Conservation (phyloP, 106 monocot species). For the Acorus gramineus region DNA sequence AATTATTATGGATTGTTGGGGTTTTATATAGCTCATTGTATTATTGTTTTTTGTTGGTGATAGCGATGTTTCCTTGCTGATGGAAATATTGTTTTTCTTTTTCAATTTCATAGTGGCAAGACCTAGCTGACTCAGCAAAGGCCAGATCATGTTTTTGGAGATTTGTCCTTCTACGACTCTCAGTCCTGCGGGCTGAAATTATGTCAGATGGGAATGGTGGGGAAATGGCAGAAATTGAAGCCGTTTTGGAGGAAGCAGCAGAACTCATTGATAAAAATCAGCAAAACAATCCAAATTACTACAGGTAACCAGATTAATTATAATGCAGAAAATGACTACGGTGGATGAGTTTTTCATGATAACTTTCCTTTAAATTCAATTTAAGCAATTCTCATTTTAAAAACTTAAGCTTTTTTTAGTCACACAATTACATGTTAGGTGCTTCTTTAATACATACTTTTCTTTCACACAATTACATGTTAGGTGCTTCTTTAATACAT, state of each 20-base stretch:
- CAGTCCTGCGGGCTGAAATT: constrained; percentile 64
- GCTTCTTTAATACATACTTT: no score
- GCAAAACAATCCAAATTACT: constrained; percentile 59
- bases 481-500: no score
- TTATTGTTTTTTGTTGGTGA: constrained; percentile 2
- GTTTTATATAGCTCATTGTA: background rate
- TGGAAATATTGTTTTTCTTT: no score
- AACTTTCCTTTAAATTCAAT: no score
- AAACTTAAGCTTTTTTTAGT: background rate
- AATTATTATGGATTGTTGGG: no score
- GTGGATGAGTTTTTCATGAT: background rate
- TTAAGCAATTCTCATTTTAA: no score
- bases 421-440: no score
- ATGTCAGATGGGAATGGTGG: constrained; percentile 31
- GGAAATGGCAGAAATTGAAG: constrained; percentile 81
- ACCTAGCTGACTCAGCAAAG: constrained; percentile 60
- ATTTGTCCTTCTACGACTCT: constrained; percentile 67
- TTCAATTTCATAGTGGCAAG: constrained; percentile 56
- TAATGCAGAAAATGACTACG: background rate
- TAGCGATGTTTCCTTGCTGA: background rate
- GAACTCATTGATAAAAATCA: constrained; percentile 70
- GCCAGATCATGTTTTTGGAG: constrained; percentile 73
- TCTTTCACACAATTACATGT: no score
- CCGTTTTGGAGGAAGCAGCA: constrained; percentile 84
- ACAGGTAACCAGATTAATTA: constrained; percentile 41